A percentile compares a stretch with the other conserved stretches of the same genome.
These are phyloP conservation scores for Capronia epimyces DNA, from an alignment of 2,329 filamentous ascomycete genomes.

Conservation along the genomic window DNA sequence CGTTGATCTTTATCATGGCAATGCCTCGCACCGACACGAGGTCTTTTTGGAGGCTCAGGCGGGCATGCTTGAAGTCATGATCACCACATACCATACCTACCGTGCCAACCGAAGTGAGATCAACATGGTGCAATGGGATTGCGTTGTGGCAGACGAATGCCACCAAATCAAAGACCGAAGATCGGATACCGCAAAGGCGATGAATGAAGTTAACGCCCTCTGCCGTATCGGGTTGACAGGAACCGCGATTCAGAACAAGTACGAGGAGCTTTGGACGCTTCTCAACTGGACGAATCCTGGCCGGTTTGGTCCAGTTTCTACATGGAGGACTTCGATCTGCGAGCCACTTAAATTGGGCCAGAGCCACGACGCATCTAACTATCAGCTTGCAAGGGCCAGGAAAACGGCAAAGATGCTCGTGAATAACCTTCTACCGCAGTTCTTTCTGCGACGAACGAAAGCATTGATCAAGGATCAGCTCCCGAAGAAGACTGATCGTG, in stretches of 20 bases:
- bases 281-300: conserved; percentile 96
- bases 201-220: conserved; percentile 84
- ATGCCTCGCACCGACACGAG: conserved; percentile 57
- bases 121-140: conserved; percentile 88
- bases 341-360: conserved; percentile 80
- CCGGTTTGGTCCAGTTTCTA: conserved; percentile 57
- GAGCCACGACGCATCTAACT: conserved; percentile 80
- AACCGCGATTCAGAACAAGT: conserved; percentile 95
- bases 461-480: conserved; percentile 84
- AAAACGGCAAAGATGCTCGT: conserved; percentile 79
- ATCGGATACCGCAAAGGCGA: conserved; percentile 73
- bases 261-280: conserved; percentile 93
- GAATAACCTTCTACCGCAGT: conserved; percentile 77
- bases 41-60: conserved; percentile 66
- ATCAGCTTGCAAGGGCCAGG: conserved; percentile 74
- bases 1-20: conserved; percentile 72
- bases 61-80: conserved; percentile 80
- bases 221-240: conserved; percentile 91
- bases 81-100: conserved; percentile 92
- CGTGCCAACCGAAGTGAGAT: conserved; percentile 65
- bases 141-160: conserved; percentile 89
- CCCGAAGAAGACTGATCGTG: conserved; percentile 87
- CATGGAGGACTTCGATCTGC: conserved; percentile 74
- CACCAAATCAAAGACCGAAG: conserved; percentile 77
- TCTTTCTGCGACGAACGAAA: conserved; percentile 92